These are phyloP conservation scores for Davidsoniella australis DNA, from an alignment of 2,329 filamentous ascomycete species.

Conservation along the genomic window DNA sequence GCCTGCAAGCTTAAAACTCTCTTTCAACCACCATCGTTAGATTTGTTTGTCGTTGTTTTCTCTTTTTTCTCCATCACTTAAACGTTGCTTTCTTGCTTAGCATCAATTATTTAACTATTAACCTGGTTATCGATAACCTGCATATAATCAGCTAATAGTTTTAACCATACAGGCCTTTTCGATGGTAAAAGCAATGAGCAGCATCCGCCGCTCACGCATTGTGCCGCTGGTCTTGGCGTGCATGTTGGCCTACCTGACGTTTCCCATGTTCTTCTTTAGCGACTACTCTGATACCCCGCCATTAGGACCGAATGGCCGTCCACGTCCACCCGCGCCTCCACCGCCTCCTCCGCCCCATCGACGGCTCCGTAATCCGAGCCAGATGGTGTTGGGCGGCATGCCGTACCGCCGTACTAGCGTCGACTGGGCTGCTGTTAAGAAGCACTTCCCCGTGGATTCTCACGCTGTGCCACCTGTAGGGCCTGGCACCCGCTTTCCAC, in stretches of 20 bases:
- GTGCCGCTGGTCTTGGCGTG: constrained; percentile 3
- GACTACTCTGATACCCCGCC: neutral
- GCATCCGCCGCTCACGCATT: constrained; percentile 6
- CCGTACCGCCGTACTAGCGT: constrained; percentile 17
- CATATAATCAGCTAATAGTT: too few species aligned
- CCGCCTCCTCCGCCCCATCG: neutral
- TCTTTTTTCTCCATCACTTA: neutral
- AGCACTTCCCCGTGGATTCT: constrained; percentile 18
- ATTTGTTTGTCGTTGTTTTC: neutral
- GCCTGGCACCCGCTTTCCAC: constrained; percentile 16
- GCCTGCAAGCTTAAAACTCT: neutral
- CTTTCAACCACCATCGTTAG: neutral
- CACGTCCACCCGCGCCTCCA: neutral
- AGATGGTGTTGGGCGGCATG: constrained; percentile 5
- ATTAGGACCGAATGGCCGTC: neutral
- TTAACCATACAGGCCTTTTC: too few species aligned
- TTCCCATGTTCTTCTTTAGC: constrained; percentile 6
- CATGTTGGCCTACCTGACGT: constrained; percentile 5
- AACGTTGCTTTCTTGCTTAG: too few species aligned
- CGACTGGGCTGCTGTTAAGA: constrained; percentile 19
- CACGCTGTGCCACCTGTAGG: constrained; percentile 20
- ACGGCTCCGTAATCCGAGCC: neutral
- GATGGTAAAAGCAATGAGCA: neutral
- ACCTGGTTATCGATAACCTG: too few species aligned
- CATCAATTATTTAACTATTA: too few species aligned